Base-by-base conservation (phyloP, 208 protist species). In the Leishmania lainsoni region DNA sequence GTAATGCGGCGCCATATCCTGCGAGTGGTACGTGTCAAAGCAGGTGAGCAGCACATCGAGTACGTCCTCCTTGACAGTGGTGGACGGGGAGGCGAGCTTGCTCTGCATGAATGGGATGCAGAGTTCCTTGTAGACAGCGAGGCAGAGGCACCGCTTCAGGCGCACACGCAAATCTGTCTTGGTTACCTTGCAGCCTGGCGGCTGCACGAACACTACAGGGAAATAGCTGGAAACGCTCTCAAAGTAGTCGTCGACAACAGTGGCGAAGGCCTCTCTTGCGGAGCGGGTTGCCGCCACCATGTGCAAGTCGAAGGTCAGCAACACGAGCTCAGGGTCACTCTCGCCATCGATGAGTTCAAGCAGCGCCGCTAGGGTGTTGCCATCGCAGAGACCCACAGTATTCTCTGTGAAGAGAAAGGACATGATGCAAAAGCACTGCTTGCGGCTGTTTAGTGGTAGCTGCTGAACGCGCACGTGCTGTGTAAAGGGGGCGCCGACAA, bases 221-320 rank as follows among this genome's bases (percentile, higher is more conserved):
- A 97, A 97, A 76, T 97, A 97, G 78, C 89, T 94, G 16, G 94
- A 89, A 45, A 96, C 16, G 75, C 86, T 93, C 39, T 96, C 94
- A 76, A 97, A 97, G 69, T 89, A 95, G 42, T 93, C 89, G 22
- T 91, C 77, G 6, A 79, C 68, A n/a, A 94, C 80, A 17, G 79
- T 63, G 32, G 51, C 70, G 22, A 95, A 86, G 17, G 75, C 77
- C 42, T 35, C 76, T 35, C 69, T 58, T 22, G 75, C 72, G 48
- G 83, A 80, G 35, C 79, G 65, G 0, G 59, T 82, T 39, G 74
- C 74, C 17, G 93, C 51, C 22, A 88, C 54, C 16, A 79, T 52
- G 73, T 91, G 83, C 61, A 96, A 56, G 51, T 89, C 76, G 78
- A 97, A 92, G 9, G 80, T 76, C 54, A 79, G 63, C 52, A 94